Evolutionary conservation across 1,139 yeast species (phyloP).

Genomic region (Zhuliangozyma blackwelliae): DNA sequence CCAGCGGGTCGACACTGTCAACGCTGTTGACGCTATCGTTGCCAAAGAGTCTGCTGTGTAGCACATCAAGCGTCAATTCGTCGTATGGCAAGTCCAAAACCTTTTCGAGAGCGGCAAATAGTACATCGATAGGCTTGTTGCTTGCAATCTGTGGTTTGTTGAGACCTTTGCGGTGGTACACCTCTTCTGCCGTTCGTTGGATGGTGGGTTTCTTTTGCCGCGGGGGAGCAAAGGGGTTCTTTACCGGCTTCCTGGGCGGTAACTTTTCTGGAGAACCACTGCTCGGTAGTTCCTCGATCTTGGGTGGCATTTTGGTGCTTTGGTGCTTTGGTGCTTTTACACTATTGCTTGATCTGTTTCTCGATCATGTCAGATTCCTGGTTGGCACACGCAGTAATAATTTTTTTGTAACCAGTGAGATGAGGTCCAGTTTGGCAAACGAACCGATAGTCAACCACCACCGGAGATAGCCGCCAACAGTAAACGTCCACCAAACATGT

Average conservation of each 20-base stretch:
- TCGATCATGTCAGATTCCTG: neutral
- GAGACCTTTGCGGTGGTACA: conserved; percentile 33
- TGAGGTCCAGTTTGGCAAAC: too few relatives aligned
- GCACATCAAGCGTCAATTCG: conserved; percentile 17
- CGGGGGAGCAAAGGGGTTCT: conserved; percentile 31
- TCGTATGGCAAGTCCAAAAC: conserved; percentile 23
- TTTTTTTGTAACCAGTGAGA: too few relatives aligned
- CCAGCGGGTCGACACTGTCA: conserved; percentile 1
- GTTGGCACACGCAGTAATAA: too few relatives aligned
- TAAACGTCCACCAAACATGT: neutral
- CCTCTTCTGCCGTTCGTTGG: conserved; percentile 29
- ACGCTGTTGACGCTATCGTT: neutral
- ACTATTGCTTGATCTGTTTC: too few relatives aligned
- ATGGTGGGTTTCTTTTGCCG: conserved; percentile 25
- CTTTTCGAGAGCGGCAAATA: conserved; percentile 29
- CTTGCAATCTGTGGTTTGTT: conserved; percentile 29
- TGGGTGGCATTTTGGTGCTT: conserved; percentile 20
- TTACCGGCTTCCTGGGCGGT: conserved; percentile 5
- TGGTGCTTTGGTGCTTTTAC: neutral
- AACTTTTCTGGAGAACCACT: conserved; percentile 2
- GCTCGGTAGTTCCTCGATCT: conserved; percentile 20
- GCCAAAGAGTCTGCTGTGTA: conserved; percentile 9
- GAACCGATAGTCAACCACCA: too few relatives aligned
- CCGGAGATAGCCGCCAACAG: too few relatives aligned
- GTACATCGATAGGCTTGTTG: conserved; percentile 31